phyloP scores from a whole-genome alignment of 208 protist genomes.

The Acanthamoeba culbertsoni region DNA sequence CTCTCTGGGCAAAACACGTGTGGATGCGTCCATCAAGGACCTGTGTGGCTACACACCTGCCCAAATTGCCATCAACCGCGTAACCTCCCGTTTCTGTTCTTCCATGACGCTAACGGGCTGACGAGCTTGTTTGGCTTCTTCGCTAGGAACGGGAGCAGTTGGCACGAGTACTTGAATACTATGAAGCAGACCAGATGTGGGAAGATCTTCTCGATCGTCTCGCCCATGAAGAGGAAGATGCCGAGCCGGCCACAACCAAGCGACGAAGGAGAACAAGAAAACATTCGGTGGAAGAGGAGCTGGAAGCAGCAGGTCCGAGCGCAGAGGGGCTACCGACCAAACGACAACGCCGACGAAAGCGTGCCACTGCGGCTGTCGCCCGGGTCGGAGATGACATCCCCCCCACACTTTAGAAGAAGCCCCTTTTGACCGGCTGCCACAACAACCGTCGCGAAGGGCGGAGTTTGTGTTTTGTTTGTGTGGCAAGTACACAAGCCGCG shows the following conservation, averaged over 20 bases:
- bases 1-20: not conserved
- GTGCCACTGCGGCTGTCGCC: too few relatives aligned
- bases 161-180: not conserved
- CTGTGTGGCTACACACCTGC: constrained; percentile 6
- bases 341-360: too few relatives aligned
- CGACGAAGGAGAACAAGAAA: not conserved
- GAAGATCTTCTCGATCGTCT: not conserved
- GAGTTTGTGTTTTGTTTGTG: too few relatives aligned
- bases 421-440: too few relatives aligned
- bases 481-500: too few relatives aligned
- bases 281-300: not conserved
- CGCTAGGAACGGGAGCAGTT: not conserved
- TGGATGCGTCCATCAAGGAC: not conserved
- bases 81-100: not conserved
- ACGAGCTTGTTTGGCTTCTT: too few relatives aligned
- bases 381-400: too few relatives aligned
- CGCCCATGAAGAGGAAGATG: not conserved
- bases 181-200: not conserved
- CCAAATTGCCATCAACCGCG: constrained; percentile 10
- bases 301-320: not conserved
- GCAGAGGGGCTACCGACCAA: too few relatives aligned
- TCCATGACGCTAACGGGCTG: too few relatives aligned
- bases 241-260: not conserved
- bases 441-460: too few relatives aligned
- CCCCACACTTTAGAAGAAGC: too few relatives aligned